phyloP scores from a whole-genome alignment of 768 basidiomycete species.

The Trametes sanguinea region DNA sequence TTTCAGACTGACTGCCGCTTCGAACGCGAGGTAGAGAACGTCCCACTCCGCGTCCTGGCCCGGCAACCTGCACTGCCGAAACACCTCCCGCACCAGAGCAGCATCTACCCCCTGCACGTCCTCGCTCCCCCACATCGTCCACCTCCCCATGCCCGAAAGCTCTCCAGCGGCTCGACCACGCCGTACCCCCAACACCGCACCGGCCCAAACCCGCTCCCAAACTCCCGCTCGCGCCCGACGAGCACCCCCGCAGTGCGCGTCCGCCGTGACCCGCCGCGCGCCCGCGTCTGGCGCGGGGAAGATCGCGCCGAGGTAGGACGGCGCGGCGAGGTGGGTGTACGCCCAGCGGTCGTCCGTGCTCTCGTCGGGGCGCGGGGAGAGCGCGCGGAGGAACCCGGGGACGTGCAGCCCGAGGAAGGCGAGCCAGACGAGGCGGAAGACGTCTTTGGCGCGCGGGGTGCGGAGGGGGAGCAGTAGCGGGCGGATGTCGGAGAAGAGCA shows the following conservation, averaged over 20 bases:
- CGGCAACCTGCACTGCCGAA: slow-evolving; percentile 52
- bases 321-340: slow-evolving; percentile 46
- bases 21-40: slow-evolving; percentile 63
- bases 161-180: slow-evolving; percentile 58
- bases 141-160: slow-evolving; percentile 39
- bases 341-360: slow-evolving; percentile 75
- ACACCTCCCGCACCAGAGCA: slow-evolving; percentile 55
- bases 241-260: slow-evolving; percentile 66
- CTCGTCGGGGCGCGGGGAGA: slow-evolving; percentile 34
- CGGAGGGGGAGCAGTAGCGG: slow-evolving; percentile 50
- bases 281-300: slow-evolving; percentile 47
- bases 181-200: slow-evolving; percentile 65
- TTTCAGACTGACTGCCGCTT: slow-evolving; percentile 59
- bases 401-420: slow-evolving; percentile 70
- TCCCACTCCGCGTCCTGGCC: slow-evolving; percentile 65
- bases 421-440: slow-evolving; percentile 71
- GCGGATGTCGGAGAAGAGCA: slow-evolving; percentile 75
- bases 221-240: slow-evolving; percentile 66
- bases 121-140: slow-evolving; percentile 43
- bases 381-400: slow-evolving; percentile 58
- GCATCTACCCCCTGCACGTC: slow-evolving; percentile 56
- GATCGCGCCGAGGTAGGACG: slow-evolving; percentile 48
- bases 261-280: slow-evolving; percentile 44
- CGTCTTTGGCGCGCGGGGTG: slow-evolving; percentile 47
- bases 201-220: slow-evolving; percentile 63